A percentile compares a stretch with the other conserved stretches of the same genome.
These are phyloP conservation scores for Elongisporangium anandrum DNA, from an alignment of 352 stramenopile genomes.

Conservation along the genomic window DNA sequence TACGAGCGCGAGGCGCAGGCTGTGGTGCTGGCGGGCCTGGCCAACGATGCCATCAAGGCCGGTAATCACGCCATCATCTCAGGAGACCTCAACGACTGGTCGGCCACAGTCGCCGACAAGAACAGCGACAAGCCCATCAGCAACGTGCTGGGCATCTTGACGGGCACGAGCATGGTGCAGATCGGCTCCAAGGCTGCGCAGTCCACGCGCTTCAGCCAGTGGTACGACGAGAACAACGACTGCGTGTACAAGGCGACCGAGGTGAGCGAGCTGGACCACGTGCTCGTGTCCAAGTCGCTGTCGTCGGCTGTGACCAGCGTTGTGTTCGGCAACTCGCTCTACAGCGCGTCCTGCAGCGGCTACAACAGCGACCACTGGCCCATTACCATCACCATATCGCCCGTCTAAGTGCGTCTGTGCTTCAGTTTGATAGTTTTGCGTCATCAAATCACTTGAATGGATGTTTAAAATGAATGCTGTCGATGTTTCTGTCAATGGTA, in stretches of 20 bases:
- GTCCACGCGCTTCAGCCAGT: conserved; percentile 48
- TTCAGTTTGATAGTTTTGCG: no score
- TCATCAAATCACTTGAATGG: no score
- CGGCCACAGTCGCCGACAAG: conserved; percentile 38
- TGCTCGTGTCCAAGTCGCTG: conserved; percentile 53
- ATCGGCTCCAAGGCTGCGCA: conserved; percentile 31
- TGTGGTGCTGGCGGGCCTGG: conserved; percentile 38
- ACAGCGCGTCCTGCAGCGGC: conserved; percentile 42
- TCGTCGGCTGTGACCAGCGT: conserved; percentile 31
- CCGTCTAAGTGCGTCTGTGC: conserved; percentile 4
- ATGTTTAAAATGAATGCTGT: no score
- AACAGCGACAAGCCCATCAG: conserved; percentile 61
- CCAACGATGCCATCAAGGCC: conserved; percentile 27
- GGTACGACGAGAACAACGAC: conserved; percentile 59
- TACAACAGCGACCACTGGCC: conserved; percentile 65
- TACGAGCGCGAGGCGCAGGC: conserved; percentile 63
- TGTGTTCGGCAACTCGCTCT: conserved; percentile 46
- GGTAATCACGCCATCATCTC: conserved; percentile 61
- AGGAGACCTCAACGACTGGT: conserved; percentile 71
- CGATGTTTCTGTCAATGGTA: no score
- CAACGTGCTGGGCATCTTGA: conserved; percentile 41
- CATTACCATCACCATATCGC: conserved; percentile 25
- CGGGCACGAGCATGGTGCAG: conserved; percentile 38
- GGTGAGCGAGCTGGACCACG: conserved; percentile 51
- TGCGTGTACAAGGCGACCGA: conserved; percentile 49